Conservation (phyloP, 1,284 basidiomycete genomes). For the Thelephora terrestris region DNA sequence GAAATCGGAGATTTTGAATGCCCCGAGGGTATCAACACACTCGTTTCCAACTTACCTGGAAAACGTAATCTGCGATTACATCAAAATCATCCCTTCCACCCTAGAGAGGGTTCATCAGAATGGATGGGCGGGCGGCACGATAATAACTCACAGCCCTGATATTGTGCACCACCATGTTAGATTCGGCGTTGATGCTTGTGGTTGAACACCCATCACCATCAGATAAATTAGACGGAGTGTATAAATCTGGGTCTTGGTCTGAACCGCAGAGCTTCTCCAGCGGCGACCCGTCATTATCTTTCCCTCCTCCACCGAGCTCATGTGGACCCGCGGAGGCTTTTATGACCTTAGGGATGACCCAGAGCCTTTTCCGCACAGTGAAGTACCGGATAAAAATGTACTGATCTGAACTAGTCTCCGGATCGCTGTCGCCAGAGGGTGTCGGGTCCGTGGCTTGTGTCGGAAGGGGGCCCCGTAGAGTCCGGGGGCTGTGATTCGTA, state of each 20-base stretch:
- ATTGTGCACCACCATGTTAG: neutral
- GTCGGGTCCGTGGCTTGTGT: neutral
- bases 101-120: neutral
- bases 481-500: conserved; percentile 3
- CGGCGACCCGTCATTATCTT: too few relatives aligned
- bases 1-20: neutral
- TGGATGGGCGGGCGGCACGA: neutral
- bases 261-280: too few relatives aligned
- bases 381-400: too few relatives aligned
- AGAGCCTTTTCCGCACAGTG: neutral
- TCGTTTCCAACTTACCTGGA: neutral
- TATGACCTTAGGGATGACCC: neutral
- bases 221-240: too few relatives aligned
- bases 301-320: neutral
- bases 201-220: too few relatives aligned
- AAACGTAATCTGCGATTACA: neutral
- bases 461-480: neutral
- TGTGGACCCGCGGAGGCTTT: conserved; percentile 4
- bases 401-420: conserved; percentile 3
- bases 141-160: neutral
- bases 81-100: neutral
- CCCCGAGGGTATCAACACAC: neutral
- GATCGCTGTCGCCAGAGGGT: neutral
- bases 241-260: too few relatives aligned
- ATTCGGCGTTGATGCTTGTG: too few relatives aligned